These are phyloP conservation scores for Ustilago bromivora DNA, from an alignment of 1,284 basidiomycete species.

Conservation along the genomic window DNA sequence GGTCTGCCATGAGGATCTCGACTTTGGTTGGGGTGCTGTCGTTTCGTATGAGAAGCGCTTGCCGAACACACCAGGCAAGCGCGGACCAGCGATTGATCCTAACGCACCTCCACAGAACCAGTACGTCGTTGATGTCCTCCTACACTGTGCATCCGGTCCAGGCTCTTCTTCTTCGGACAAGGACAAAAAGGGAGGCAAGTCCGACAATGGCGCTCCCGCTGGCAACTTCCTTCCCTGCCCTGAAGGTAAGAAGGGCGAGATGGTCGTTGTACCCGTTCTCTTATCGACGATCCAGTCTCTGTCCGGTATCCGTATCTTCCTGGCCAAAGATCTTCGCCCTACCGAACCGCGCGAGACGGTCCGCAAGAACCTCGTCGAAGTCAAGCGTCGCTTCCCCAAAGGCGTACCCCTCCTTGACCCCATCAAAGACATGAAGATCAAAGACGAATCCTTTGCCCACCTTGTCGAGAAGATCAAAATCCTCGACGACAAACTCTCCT, in stretches of 20 bases:
- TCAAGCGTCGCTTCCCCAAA: slow-evolving; percentile 85
- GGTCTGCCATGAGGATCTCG: slow-evolving; percentile 84
- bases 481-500: slow-evolving; percentile 50
- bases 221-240: slow-evolving; percentile 52
- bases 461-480: slow-evolving; percentile 72
- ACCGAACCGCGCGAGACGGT: slow-evolving; percentile 82
- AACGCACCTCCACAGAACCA: slow-evolving; percentile 86
- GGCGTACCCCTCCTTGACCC: slow-evolving; percentile 91
- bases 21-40: slow-evolving; percentile 97
- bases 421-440: slow-evolving; percentile 94
- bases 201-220: slow-evolving; percentile 11
- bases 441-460: slow-evolving; percentile 89
- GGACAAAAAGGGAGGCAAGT: slow-evolving; percentile 22
- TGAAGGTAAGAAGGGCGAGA: slow-evolving; percentile 71
- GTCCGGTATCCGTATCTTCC: slow-evolving; percentile 85
- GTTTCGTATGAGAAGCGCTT: slow-evolving; percentile 90
- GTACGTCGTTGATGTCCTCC: slow-evolving; percentile 92
- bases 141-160: slow-evolving; percentile 81
- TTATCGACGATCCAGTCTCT: slow-evolving; percentile 88
- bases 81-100: slow-evolving; percentile 46
- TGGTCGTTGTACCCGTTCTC: slow-evolving; percentile 88
- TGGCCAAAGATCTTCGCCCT: slow-evolving; percentile 89
- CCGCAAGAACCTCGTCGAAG: slow-evolving; percentile 90
- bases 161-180: slow-evolving; percentile 20
- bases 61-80: slow-evolving; percentile 68